A percentile compares a stretch with the other conserved stretches of the same genome.
Conservation (phyloP, 2,329 filamentous ascomycete species). For the Neophaeococcomyces aloes region DNA sequence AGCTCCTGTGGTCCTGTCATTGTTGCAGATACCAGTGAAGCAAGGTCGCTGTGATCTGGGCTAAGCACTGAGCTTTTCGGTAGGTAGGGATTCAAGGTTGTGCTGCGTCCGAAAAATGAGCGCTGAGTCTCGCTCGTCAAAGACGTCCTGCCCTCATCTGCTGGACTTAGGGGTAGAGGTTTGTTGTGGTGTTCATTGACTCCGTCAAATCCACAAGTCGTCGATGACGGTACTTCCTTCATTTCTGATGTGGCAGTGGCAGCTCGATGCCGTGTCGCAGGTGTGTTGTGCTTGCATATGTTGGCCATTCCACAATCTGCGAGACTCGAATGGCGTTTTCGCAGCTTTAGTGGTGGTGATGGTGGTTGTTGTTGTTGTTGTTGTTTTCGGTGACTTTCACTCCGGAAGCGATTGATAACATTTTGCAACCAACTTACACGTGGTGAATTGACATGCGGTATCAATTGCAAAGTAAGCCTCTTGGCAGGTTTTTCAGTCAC, state of each 20-base stretch:
- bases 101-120: background rate
- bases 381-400: slow-evolving; percentile 10
- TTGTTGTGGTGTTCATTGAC: slow-evolving; percentile 14
- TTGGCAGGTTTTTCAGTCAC: background rate
- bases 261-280: background rate
- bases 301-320: background rate
- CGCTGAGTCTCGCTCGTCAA: slow-evolving; percentile 3
- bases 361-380: no score
- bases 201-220: slow-evolving; percentile 13
- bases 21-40: slow-evolving; percentile 2
- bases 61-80: background rate
- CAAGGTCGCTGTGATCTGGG: slow-evolving; percentile 5
- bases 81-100: no score
- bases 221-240: background rate
- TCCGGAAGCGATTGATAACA: slow-evolving; percentile 13
- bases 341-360: slow-evolving; percentile 3
- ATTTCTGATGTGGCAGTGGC: background rate
- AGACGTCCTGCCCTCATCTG: slow-evolving; percentile 4
- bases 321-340: background rate
- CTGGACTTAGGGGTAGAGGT: slow-evolving; percentile 16
- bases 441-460: slow-evolving; percentile 8
- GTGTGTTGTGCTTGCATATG: background rate
- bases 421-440: slow-evolving; percentile 14
- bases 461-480: slow-evolving; percentile 1
- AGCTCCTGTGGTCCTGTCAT: slow-evolving; percentile 7